A percentile compares a stretch with the other conserved stretches of the same genome.
Conservation (phyloP, 208 protist species). For the Leishmania martiniquensis region DNA sequence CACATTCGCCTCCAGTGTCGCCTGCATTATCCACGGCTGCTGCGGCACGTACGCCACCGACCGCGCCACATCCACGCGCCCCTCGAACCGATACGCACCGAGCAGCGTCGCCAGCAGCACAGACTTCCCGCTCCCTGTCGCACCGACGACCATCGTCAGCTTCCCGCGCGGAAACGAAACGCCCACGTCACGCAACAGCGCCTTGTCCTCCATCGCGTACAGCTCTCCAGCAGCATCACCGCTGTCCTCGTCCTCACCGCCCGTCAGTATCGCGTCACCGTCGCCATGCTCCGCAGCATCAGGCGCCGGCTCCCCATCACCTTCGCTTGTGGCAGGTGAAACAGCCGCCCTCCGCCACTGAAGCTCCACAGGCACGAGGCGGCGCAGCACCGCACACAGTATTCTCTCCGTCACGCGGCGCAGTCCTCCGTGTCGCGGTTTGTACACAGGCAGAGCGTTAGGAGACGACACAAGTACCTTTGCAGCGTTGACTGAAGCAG, state of each 20-base stretch:
- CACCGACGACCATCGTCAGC: constrained; percentile 47
- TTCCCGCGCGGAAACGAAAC: constrained; percentile 25
- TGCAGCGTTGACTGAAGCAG: not conserved
- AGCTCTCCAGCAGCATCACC: not conserved
- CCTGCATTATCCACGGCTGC: constrained; percentile 93
- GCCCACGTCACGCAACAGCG: constrained; percentile 37
- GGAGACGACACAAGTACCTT: constrained; percentile 12
- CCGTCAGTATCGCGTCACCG: not conserved
- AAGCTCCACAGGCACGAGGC: constrained; percentile 22
- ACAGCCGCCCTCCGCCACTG: constrained; percentile 12
- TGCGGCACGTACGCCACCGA: constrained; percentile 91
- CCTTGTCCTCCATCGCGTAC: constrained; percentile 26
- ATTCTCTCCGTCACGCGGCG: not conserved
- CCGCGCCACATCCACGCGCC: constrained; percentile 9
- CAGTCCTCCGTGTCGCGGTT: constrained; percentile 15
- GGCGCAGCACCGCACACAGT: constrained; percentile 2
- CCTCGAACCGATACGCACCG: constrained; percentile 28
- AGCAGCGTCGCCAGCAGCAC: constrained; percentile 41
- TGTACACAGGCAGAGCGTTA: constrained; percentile 14
- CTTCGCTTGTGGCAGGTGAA: constrained; percentile 2
- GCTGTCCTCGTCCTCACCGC: not conserved
- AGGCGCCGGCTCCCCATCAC: not conserved
- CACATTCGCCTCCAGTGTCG: constrained; percentile 93
- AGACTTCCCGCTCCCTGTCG: constrained; percentile 54
- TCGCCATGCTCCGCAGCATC: not conserved